Base-by-base conservation (phyloP, 257 asterid genomes). In the Fraxinus excelsior region DNA sequence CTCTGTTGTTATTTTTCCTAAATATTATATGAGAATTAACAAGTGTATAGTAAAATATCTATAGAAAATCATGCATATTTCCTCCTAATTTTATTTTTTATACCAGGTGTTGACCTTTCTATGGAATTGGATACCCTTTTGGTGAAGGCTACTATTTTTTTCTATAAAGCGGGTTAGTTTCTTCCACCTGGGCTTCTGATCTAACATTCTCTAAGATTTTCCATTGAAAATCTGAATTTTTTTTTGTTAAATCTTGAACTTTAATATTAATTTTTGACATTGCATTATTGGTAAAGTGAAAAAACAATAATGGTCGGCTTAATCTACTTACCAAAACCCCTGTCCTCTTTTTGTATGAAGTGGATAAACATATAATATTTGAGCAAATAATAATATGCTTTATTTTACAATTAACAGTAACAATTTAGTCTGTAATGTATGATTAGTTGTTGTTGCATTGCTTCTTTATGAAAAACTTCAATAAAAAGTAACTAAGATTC, bases 181-280 rank as follows among this genome's bases (percentile, higher is more conserved):
- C 34, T 62, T 62, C 32, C 68, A 62, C 68, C 68, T 25, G 68
- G 35, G 60, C 82, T 77, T 73, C 70, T 56, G n/a, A 53, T 71
- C 78, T 67, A 21, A 74, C 58, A 74, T 64, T 75, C 72, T 37
- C 72, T 76, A 35, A 76, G 84, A 80, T 83, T 73, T 82, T 67
- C 35, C 71, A 35, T 28, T 42, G 60, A 65, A 35, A 42, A 21
- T 64, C 74, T 65, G 28, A 35, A 35, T 3, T 71, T 71, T 78
- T 49, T 56, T 49, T 56, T 53, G 60, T 31, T 51, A 65, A 3
- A 21, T 62, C 32, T 62, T 11, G 34, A 62, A 23, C 18, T 62
- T 62, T 62, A 62, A 25, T 23, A 23, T 26, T 62, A 23, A 62
- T 25, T 62, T 53, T 62, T 62, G 34, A 14, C 44, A 53, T 56